Conservation (phyloP, 768 basidiomycete species). For the Tulasnella sp. region DNA sequence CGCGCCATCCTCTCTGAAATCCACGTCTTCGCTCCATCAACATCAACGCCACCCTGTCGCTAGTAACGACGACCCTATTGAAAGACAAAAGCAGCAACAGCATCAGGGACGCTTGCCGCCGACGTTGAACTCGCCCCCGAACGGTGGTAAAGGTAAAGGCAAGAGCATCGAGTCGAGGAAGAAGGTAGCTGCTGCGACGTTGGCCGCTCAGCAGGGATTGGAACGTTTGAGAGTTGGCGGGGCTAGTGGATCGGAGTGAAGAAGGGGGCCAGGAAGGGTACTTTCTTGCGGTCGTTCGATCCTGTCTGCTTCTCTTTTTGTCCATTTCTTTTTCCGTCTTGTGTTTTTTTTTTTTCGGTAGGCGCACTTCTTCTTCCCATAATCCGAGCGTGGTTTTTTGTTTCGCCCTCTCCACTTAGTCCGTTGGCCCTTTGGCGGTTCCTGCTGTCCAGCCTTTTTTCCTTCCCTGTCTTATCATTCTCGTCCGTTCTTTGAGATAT, state of each 20-base stretch:
- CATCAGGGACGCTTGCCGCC: background rate
- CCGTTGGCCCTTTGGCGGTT: background rate
- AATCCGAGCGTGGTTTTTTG: background rate
- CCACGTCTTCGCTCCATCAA: background rate
- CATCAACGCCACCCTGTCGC: background rate
- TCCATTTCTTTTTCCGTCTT: background rate
- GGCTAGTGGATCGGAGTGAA: background rate
- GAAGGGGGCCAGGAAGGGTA: background rate
- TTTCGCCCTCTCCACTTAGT: background rate
- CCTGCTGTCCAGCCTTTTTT: background rate
- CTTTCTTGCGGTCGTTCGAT: background rate
- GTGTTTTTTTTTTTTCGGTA: background rate
- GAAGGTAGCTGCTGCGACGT: background rate
- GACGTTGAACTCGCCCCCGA: background rate
- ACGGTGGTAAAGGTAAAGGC: conserved; percentile 10
- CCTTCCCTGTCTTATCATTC: background rate
- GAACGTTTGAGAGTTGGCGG: background rate
- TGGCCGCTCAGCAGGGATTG: background rate
- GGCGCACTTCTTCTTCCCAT: background rate
- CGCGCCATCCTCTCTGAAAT: background rate
- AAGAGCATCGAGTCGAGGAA: background rate
- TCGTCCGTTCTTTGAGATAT: background rate
- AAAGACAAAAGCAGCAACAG: conserved; percentile 14
- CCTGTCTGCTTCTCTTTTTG: background rate
- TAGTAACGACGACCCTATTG: conserved; percentile 19